Conservation (phyloP, 31 red algal genomes). For the Bonnemaisonia californica region DNA sequence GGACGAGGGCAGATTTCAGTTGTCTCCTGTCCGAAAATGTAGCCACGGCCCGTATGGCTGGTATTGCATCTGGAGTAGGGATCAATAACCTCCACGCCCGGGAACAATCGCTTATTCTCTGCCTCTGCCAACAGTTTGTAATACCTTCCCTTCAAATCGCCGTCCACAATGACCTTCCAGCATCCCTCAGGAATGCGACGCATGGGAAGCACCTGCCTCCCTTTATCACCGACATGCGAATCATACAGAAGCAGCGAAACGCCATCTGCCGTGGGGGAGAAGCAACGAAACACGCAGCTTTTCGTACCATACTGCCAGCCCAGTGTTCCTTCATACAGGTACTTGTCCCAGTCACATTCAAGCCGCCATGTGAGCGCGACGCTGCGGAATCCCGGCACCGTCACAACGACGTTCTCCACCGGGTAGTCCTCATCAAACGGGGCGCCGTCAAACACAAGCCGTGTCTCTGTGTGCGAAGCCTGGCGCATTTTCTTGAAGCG, state of each 20-base stretch:
- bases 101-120: slow-evolving; percentile 71
- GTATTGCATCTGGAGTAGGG: slow-evolving; percentile 91
- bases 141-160: slow-evolving; percentile 70
- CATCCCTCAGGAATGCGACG: slow-evolving; percentile 82
- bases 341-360: slow-evolving; percentile 68
- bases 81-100: slow-evolving; percentile 84
- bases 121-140: slow-evolving; percentile 82
- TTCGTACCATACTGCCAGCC: slow-evolving; percentile 60
- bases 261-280: slow-evolving; percentile 73
- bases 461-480: slow-evolving; percentile 9
- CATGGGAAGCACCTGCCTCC: slow-evolving; percentile 66
- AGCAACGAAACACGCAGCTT: slow-evolving; percentile 66
- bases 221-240: slow-evolving; percentile 30
- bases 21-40: slow-evolving; percentile 63
- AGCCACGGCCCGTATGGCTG: slow-evolving; percentile 69
- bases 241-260: slow-evolving; percentile 74
- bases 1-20: slow-evolving; percentile 55
- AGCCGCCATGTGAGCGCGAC: slow-evolving; percentile 45
- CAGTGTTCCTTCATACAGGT: slow-evolving; percentile 69
- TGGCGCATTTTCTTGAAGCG: slow-evolving; percentile 32
- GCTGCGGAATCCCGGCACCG: slow-evolving; percentile 34
- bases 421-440: slow-evolving; percentile 82
- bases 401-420: slow-evolving; percentile 67
- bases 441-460: slow-evolving; percentile 30
- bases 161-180: slow-evolving; percentile 73